Percentiles rank a stretch among this genome's conserved stretches.
Conservation (phyloP, 768 basidiomycete species). For the Podaxis sp. region DNA sequence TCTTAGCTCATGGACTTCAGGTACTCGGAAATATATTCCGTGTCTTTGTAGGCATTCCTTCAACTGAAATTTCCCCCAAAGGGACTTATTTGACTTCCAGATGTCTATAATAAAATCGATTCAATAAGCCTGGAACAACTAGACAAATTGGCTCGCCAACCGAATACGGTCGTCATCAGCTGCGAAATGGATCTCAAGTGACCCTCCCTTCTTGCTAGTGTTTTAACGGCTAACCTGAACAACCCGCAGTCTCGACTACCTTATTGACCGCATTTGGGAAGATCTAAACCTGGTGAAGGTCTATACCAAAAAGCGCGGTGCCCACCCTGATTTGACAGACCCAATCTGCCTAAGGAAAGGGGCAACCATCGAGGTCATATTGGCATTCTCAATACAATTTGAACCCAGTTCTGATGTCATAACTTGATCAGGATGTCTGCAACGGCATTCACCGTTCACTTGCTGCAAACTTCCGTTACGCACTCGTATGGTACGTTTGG, state of each 20-base stretch:
- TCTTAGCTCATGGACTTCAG: conserved; percentile 32
- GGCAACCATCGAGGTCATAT: conserved; percentile 81
- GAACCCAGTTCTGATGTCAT: neutral
- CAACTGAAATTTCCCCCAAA: neutral
- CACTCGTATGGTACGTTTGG: conserved; percentile 73
- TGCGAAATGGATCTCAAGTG: conserved; percentile 94
- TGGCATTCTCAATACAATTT: neutral
- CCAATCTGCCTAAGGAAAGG: conserved; percentile 90
- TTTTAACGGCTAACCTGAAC: conserved; percentile 14
- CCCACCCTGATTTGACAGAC: conserved; percentile 86
- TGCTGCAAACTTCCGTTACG: conserved; percentile 90
- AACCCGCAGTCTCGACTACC: conserved; percentile 57
- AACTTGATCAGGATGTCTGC: conserved; percentile 69
- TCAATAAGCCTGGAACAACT: conserved; percentile 81
- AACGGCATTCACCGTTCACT: conserved; percentile 91
- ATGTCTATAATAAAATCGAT: conserved; percentile 98
- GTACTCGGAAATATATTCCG: conserved; percentile 92
- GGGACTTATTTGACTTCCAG: conserved; percentile 32
- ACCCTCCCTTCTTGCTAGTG: conserved; percentile 14
- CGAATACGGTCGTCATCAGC: conserved; percentile 90
- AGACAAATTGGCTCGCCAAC: conserved; percentile 79
- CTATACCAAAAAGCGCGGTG: conserved; percentile 98
- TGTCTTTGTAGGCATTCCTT: conserved; percentile 68
- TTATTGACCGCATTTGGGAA: conserved; percentile 78
- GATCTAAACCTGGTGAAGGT: conserved; percentile 83